Conservation (phyloP, 345 rosid species). For the Isatis tinctoria region DNA sequence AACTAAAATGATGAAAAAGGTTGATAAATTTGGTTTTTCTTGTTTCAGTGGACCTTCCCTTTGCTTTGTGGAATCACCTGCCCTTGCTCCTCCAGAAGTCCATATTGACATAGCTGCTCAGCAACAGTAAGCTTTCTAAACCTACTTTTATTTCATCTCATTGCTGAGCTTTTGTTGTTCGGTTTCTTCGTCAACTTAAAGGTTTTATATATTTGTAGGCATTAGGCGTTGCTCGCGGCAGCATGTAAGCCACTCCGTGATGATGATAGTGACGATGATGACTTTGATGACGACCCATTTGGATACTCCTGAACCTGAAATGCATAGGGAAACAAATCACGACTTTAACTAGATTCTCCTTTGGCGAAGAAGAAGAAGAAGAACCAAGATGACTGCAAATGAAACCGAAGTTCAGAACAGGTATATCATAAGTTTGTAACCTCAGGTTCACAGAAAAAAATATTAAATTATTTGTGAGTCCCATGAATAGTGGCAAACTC, state of each 20-base stretch:
- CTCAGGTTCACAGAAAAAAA: too few species aligned
- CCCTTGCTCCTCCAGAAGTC: slow-evolving; percentile 95
- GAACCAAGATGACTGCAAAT: too few species aligned
- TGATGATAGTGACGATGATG: slow-evolving; percentile 75
- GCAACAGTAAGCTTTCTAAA: slow-evolving; percentile 58
- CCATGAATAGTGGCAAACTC: too few species aligned
- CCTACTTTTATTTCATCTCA: neutral
- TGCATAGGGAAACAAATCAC: too few species aligned
- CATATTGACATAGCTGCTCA: slow-evolving; percentile 86
- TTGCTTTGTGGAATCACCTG: slow-evolving; percentile 94
- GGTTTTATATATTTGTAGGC: slow-evolving; percentile 38
- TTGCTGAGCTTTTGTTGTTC: neutral
- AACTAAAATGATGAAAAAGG: neutral
- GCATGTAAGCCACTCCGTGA: slow-evolving; percentile 84
- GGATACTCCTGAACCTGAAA: too few species aligned
- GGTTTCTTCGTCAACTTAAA: neutral
- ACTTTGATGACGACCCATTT: too few species aligned
- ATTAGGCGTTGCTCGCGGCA: slow-evolving; percentile 71
- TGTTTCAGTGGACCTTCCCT: slow-evolving; percentile 59
- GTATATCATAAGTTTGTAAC: too few species aligned
- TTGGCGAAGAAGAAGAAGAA: too few species aligned
- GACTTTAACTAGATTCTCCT: too few species aligned
- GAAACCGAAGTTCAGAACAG: too few species aligned
- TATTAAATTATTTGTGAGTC: too few species aligned
- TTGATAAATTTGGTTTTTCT: neutral